Base-by-base conservation (phyloP, 805 yeast genomes). In the Brettanomyces anomalus region DNA sequence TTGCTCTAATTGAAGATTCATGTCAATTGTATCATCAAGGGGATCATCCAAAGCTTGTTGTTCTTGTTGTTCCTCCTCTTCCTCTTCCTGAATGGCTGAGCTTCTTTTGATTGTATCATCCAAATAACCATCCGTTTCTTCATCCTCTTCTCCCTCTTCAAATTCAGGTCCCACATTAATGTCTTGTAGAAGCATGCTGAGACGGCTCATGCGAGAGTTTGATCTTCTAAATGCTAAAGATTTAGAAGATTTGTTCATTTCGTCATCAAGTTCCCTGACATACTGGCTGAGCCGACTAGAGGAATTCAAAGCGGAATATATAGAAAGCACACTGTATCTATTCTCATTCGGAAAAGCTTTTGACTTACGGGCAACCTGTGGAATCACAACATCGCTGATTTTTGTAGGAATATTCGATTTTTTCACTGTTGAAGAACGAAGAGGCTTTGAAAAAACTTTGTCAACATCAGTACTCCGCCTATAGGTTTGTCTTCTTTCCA, bases 311-410 rank as follows among this genome's bases (percentile, higher is more conserved):
- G 88, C 77, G 1, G 89, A 81, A 52, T 80, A 79, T 60, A 81
- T 65, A 0, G 88, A 80, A 35, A 83, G 59, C n/a, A 83, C 83
- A 28, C 86, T 79, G 42, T 81, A 65, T 55, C 93, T 72, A 60
- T 79, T 83, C 54, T 77, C 77, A 43, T 71, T 70, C 32, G 81
- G 71, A 55, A 79, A 79, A 43, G 75, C 68, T 53, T 75, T 72
- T 2, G 86, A 80, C 51, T 75, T 74, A 59, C 88, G 75, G 0
- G 88, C 75, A 31, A 82, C 85, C 47, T 74, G 76, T 18, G 90
- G 90, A 40, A 82, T 77, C 44, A 70, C 69, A 36, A 82, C 79
- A 47, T 78, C 83, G 16, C 84, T 74, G 36, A 82, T 67, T 11
- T 66, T 71, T 45, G 70, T 71, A 36, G 78, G 78, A 18, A 68